Conservation (phyloP, 2,329 filamentous ascomycete species). For the Ciborinia camelliae region DNA sequence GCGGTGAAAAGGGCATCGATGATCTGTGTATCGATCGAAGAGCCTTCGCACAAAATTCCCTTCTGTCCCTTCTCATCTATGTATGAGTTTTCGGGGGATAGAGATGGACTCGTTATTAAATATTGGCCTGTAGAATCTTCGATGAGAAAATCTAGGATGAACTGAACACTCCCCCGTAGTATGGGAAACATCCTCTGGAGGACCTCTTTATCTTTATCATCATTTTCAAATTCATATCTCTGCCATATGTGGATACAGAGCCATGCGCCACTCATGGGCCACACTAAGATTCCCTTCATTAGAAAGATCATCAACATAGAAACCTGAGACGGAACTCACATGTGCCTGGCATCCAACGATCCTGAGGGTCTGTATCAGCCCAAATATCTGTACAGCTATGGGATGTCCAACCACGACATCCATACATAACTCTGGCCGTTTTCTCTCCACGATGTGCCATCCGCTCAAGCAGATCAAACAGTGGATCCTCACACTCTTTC, state of each 20-base stretch:
- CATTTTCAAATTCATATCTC: conserved; percentile 36
- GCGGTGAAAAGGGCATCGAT: conserved; percentile 41
- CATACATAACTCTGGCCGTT: conserved; percentile 37
- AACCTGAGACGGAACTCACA: conserved; percentile 23
- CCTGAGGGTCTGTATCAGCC: conserved; percentile 38
- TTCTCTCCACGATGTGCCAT: conserved; percentile 38
- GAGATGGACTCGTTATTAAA: conserved; percentile 40
- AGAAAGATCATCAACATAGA: not conserved
- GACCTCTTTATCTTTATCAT: conserved; percentile 37
- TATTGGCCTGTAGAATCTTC: conserved; percentile 32
- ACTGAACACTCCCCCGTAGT: conserved; percentile 36
- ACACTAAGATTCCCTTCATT: conserved; percentile 25
- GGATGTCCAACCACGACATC: conserved; percentile 34
- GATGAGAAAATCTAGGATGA: conserved; percentile 39
- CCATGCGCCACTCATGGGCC: conserved; percentile 44
- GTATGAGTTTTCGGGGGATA: conserved; percentile 42
- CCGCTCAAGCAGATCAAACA: conserved; percentile 42
- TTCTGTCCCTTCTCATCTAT: conserved; percentile 25
- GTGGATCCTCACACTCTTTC: conserved; percentile 40
- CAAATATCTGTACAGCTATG: conserved; percentile 39
- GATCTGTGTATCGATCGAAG: conserved; percentile 48
- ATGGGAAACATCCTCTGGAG: conserved; percentile 34
- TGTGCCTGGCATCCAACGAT: conserved; percentile 37
- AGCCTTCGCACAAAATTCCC: conserved; percentile 43
- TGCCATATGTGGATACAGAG: conserved; percentile 42